Conservation (phyloP, 2,329 filamentous ascomycete species). For the Botryotinia narcissicola region DNA sequence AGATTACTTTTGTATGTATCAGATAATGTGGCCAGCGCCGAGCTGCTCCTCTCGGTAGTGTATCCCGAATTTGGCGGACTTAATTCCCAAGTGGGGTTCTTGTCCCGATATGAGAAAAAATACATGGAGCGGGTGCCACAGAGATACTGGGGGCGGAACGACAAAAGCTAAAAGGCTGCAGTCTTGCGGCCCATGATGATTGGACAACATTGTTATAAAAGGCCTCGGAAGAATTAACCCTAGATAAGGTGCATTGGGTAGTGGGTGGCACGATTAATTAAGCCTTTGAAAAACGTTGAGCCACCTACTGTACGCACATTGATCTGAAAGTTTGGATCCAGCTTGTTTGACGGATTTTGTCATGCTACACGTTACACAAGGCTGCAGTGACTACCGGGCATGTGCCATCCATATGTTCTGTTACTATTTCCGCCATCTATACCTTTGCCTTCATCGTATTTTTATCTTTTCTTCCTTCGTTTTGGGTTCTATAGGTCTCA, state of each 20-base stretch:
- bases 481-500: not conserved
- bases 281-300: constrained; percentile 13
- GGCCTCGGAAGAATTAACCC: not conserved
- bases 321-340: constrained; percentile 9
- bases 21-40: constrained; percentile 14
- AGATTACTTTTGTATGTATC: not conserved
- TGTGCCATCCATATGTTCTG: constrained; percentile 61
- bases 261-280: not conserved
- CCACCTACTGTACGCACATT: not conserved
- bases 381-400: constrained; percentile 21
- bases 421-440: constrained; percentile 42
- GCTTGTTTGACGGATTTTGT: constrained; percentile 9
- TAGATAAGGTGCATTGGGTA: constrained; percentile 2
- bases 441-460: constrained; percentile 48
- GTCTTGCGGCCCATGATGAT: constrained; percentile 3
- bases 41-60: constrained; percentile 15
- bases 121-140: constrained; percentile 2
- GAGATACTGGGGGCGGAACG: constrained; percentile 7
- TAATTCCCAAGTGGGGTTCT: constrained; percentile 9
- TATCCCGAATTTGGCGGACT: constrained; percentile 11
- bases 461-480: not conserved
- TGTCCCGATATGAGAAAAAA: constrained; percentile 13
- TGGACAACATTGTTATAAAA: constrained; percentile 10
- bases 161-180: constrained; percentile 16
- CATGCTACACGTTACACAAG: constrained; percentile 16